phyloP scores from a whole-genome alignment of 192 early-diverging fungal genomes.

The Lobosporangium transversale region DNA sequence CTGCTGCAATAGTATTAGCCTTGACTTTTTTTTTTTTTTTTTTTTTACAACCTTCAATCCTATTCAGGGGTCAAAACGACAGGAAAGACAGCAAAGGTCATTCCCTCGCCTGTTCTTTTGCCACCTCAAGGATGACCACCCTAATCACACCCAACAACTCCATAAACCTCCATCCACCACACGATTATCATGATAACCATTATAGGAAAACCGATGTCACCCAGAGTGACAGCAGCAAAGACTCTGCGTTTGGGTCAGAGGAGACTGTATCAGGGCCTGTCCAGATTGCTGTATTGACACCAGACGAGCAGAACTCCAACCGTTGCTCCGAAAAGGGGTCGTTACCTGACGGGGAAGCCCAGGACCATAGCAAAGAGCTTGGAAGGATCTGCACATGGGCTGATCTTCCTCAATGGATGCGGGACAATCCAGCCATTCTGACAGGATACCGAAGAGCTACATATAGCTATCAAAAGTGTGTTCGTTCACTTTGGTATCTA shows the following conservation, averaged over 20 bases:
- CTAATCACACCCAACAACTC: constrained; percentile 5
- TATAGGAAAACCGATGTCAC: neutral
- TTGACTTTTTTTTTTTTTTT: neutral
- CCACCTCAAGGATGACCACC: constrained; percentile 19
- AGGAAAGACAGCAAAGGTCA: too few relatives aligned
- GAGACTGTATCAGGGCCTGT: constrained; percentile 10
- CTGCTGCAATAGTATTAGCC: neutral
- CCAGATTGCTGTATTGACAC: constrained; percentile 6
- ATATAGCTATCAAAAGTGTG: constrained; percentile 24
- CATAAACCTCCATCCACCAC: neutral
- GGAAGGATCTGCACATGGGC: constrained; percentile 33
- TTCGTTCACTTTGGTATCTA: constrained; percentile 24
- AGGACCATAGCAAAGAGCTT: too few relatives aligned
- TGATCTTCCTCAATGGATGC: constrained; percentile 46
- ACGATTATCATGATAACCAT: constrained; percentile 2
- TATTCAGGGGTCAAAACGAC: too few relatives aligned
- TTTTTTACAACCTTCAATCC: neutral
- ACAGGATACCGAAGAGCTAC: constrained; percentile 44
- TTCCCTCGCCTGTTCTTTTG: too few relatives aligned
- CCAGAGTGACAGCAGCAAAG: neutral
- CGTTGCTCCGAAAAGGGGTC: neutral
- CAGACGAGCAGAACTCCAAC: neutral
- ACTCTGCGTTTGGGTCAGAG: neutral
- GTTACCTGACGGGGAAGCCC: too few relatives aligned
- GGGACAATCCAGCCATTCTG: constrained; percentile 40